These are phyloP conservation scores for Daldinia grandis DNA, from an alignment of 495 filamentous ascomycete genomes.

Conservation along the genomic window DNA sequence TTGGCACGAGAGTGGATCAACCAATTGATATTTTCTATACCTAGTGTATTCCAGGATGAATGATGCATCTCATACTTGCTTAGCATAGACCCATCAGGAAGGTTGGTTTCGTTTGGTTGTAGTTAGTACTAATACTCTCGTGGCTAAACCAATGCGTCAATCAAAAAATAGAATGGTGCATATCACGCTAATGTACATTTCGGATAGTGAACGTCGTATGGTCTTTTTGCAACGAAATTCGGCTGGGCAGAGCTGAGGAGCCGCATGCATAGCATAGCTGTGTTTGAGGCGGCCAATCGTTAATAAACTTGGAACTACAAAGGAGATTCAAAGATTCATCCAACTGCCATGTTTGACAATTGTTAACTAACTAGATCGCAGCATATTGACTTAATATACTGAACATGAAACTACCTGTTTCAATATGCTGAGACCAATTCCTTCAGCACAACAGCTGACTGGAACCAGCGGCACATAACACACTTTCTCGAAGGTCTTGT, in stretches of 20 bases:
- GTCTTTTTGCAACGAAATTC: slow-evolving; percentile 13
- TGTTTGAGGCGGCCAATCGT: slow-evolving; percentile 24
- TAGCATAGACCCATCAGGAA: slow-evolving; percentile 13
- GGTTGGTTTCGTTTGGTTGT: slow-evolving; percentile 16
- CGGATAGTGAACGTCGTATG: background rate
- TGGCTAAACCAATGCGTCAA: slow-evolving; percentile 15
- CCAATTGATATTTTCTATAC: background rate
- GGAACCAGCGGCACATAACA: slow-evolving; percentile 19
- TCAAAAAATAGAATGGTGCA: slow-evolving; percentile 26
- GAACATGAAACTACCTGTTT: slow-evolving; percentile 32
- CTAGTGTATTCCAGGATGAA: background rate
- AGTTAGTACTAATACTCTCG: slow-evolving; percentile 6
- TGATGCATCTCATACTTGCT: slow-evolving; percentile 11
- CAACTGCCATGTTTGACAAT: slow-evolving; percentile 1
- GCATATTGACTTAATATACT: background rate
- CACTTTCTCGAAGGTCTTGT: slow-evolving; percentile 2
- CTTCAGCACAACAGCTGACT: slow-evolving; percentile 4
- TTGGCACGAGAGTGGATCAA: background rate
- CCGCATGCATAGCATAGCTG: slow-evolving; percentile 2
- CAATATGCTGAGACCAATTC: slow-evolving; percentile 1
- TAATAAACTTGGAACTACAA: slow-evolving; percentile 30
- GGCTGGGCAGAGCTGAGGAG: slow-evolving; percentile 12
- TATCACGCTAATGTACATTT: slow-evolving; percentile 10
- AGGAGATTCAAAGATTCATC: slow-evolving; percentile 28
- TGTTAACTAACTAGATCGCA: background rate